phyloP scores from a whole-genome alignment of 2,329 filamentous ascomycete species.

The Claviceps africana region DNA sequence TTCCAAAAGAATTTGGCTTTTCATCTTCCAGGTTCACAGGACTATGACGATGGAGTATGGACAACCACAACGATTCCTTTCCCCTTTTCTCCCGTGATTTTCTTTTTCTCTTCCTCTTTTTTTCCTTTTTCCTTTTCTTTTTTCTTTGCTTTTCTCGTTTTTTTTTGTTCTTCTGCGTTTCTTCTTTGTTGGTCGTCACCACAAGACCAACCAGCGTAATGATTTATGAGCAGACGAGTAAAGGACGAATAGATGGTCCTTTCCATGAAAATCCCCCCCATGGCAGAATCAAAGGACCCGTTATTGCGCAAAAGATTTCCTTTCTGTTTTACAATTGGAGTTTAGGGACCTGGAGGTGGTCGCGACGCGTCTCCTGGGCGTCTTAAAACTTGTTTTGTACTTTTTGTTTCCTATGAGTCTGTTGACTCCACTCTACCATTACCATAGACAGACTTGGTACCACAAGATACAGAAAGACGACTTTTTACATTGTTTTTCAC shows the following conservation, averaged over 20 bases:
- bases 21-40: neutral
- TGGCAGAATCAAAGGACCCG: too few relatives aligned
- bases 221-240: neutral
- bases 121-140: neutral
- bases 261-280: neutral
- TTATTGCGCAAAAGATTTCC: too few relatives aligned
- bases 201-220: neutral
- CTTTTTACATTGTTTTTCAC: neutral
- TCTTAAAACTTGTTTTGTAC: neutral
- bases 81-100: too few relatives aligned
- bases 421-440: neutral
- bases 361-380: neutral
- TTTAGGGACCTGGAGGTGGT: neutral
- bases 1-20: neutral
- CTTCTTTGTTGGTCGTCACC: neutral
- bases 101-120: neutral
- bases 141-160: neutral
- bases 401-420: neutral
- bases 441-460: neutral
- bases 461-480: neutral
- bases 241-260: neutral
- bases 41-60: neutral
- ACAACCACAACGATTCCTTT: too few relatives aligned
- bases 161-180: neutral
- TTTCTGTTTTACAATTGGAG: neutral